Evolutionary conservation across 768 basidiomycete genomes (phyloP).

Genomic region (Xerocomellus intermedius): DNA sequence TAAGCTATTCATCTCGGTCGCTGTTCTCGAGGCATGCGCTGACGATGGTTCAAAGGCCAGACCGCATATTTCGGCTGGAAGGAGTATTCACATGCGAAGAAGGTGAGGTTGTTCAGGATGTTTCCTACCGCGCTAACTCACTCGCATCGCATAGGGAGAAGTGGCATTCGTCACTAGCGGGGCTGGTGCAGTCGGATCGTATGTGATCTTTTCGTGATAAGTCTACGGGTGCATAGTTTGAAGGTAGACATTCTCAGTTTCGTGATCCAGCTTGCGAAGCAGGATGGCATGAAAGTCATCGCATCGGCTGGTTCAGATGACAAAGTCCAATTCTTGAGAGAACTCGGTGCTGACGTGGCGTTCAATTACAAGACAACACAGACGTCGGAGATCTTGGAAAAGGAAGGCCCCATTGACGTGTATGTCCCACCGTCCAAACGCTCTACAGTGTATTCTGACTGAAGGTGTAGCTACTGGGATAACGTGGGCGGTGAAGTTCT

Average conservation of each 20-base stretch:
- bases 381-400: slow-evolving; percentile 49
- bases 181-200: slow-evolving; percentile 58
- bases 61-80: slow-evolving; percentile 18
- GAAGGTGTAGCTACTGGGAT: slow-evolving; percentile 31
- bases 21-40: slow-evolving; percentile 1
- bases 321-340: slow-evolving; percentile 61
- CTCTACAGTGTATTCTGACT: not conserved
- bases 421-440: slow-evolving; percentile 10
- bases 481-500: slow-evolving; percentile 60
- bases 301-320: slow-evolving; percentile 72
- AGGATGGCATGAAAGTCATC: slow-evolving; percentile 61
- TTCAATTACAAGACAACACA: slow-evolving; percentile 72
- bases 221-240: not conserved
- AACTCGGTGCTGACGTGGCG: slow-evolving; percentile 63
- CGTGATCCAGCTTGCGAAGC: slow-evolving; percentile 52
- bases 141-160: slow-evolving; percentile 38
- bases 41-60: slow-evolving; percentile 14
- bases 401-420: slow-evolving; percentile 58
- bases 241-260: slow-evolving; percentile 27
- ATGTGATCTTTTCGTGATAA: slow-evolving; percentile 19
- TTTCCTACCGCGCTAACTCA: not conserved
- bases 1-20: slow-evolving; percentile 1
- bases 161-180: slow-evolving; percentile 48
- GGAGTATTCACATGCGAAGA: slow-evolving; percentile 14
- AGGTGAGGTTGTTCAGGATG: slow-evolving; percentile 18